Conservation (phyloP, 768 basidiomycete species). For the Trametes cubensis region DNA sequence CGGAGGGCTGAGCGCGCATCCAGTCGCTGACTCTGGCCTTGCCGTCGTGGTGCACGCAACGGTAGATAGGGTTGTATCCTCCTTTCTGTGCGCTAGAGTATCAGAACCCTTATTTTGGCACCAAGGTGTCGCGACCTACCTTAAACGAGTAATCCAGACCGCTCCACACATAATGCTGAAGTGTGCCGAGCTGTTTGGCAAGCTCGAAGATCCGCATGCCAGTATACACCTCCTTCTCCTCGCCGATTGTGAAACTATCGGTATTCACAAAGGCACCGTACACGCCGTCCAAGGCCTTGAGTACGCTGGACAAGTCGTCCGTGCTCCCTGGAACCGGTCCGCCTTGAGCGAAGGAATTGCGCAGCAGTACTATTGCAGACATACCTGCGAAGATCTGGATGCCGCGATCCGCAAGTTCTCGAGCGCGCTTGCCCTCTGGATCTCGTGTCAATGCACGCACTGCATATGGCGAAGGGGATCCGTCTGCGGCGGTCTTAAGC, state of each 20-base stretch:
- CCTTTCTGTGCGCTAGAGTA: constrained; percentile 13
- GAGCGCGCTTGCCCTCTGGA: constrained; percentile 35
- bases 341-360: neutral
- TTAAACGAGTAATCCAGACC: constrained; percentile 42
- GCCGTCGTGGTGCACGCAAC: constrained; percentile 41
- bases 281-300: constrained; percentile 35
- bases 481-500: constrained; percentile 38
- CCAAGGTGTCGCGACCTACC: constrained; percentile 27
- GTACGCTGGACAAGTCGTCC: constrained; percentile 35
- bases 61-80: constrained; percentile 35
- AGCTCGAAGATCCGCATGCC: constrained; percentile 46
- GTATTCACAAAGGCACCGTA: constrained; percentile 43
- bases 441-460: constrained; percentile 46
- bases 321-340: constrained; percentile 39
- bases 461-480: constrained; percentile 43
- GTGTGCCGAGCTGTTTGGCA: constrained; percentile 36
- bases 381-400: constrained; percentile 41
- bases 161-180: constrained; percentile 46
- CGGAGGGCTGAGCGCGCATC: constrained; percentile 40
- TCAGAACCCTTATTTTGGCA: neutral
- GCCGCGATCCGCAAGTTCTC: constrained; percentile 39
- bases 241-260: constrained; percentile 41
- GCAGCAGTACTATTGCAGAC: no score
- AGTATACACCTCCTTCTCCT: constrained; percentile 41
- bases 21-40: constrained; percentile 45